Evolutionary conservation across 176 grass and related monocot species (phyloP).

Genomic region (Avena eriantha): DNA sequence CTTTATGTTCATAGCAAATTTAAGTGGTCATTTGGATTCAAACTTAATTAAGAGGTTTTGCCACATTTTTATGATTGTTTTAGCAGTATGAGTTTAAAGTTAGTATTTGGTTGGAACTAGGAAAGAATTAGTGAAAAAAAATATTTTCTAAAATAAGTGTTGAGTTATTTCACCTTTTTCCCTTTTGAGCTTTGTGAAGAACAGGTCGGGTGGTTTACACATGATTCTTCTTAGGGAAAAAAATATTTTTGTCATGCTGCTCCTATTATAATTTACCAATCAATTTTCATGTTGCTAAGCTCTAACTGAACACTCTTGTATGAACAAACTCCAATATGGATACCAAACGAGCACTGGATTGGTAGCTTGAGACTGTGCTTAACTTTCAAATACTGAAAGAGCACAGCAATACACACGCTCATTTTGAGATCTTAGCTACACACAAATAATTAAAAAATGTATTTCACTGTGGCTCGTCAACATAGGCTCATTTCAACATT

Average conservation of each 20-base stretch:
- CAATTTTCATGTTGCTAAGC: slow-evolving; percentile 5
- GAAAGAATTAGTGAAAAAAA: not conserved
- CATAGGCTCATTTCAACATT: not conserved
- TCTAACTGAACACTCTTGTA: not conserved
- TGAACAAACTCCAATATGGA: not conserved
- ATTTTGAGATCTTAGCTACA: slow-evolving; percentile 28
- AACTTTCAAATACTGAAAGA: slow-evolving; percentile 8
- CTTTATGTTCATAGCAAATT: not conserved
- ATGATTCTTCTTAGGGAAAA: not conserved
- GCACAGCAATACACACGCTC: not conserved
- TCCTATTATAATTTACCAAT: not conserved
- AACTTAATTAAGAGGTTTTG: not conserved
- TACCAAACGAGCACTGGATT: not conserved
- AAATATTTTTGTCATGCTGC: not conserved
- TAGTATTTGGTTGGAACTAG: not conserved
- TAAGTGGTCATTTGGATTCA: not conserved
- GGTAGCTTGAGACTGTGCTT: not conserved
- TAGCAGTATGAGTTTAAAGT: slow-evolving; percentile 9
- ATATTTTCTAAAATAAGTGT: not conserved
- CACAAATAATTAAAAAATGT: not conserved
- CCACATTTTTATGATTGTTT: slow-evolving; percentile 9
- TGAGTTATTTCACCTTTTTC: not conserved
- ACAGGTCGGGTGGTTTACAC: not conserved
- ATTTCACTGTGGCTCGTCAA: not conserved
- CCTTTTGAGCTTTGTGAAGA: not conserved